phyloP scores from a whole-genome alignment of 345 rosid species.

The Eucalyptus globulus region DNA sequence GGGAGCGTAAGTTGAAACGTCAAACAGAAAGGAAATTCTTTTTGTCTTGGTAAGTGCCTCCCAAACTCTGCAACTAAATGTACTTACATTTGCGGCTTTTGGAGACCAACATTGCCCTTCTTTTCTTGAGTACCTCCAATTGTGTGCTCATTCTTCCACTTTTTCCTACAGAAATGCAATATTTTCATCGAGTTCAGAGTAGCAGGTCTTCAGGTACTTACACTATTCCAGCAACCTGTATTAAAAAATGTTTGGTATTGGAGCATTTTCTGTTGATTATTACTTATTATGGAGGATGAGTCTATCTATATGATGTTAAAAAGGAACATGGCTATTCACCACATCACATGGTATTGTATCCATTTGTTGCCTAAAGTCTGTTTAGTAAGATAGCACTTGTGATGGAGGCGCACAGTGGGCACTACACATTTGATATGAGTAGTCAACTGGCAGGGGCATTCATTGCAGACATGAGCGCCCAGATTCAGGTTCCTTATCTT shows the following conservation, averaged over 20 bases:
- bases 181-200: not conserved
- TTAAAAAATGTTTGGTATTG: no score
- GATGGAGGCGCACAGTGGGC: accelerated
- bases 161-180: no score
- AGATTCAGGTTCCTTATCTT: not conserved
- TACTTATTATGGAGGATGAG: not conserved
- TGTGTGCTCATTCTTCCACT: no score
- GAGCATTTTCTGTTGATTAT: not conserved
- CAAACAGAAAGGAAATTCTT: not conserved
- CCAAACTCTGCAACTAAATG: not conserved
- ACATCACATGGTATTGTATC: not conserved
- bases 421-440: not conserved
- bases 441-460: no score
- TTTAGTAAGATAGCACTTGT: not conserved
- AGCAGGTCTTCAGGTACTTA: not conserved
- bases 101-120: not conserved
- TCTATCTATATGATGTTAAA: no score
- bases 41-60: not conserved
- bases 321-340: not conserved
- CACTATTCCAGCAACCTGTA: no score
- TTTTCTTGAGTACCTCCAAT: no score
- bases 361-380: not conserved
- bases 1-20: not conserved
- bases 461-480: not conserved
- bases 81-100: not conserved